Conservation (phyloP, 106 monocot species). For the Platanthera guangdongensis region DNA sequence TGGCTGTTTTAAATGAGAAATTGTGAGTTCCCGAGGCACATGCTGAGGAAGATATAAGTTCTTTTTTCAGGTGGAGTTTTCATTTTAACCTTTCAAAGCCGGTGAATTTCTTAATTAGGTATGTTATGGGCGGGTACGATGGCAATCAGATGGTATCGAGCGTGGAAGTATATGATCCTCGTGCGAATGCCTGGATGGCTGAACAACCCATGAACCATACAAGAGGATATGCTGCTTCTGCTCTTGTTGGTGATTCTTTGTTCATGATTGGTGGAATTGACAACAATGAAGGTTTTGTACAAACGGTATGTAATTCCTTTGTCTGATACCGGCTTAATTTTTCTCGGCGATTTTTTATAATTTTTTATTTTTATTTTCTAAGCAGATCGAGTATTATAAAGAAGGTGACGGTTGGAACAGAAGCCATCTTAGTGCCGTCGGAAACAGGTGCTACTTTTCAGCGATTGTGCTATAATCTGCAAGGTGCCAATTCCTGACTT, state of each 20-base stretch:
- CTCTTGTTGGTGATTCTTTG: constrained; percentile 31
- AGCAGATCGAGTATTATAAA: constrained; percentile 64
- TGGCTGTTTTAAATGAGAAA: constrained; percentile 49
- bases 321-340: not conserved
- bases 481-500: not conserved
- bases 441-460: constrained; percentile 51
- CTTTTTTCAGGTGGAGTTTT: not conserved
- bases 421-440: constrained; percentile 23
- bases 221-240: constrained; percentile 51
- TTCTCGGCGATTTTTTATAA: not conserved
- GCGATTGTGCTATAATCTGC: constrained; percentile 30
- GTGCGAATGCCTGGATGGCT: constrained; percentile 37
- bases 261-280: constrained; percentile 50
- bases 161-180: constrained; percentile 68
- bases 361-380: not conserved
- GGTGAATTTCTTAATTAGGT: constrained; percentile 24
- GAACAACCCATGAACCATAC: constrained; percentile 37
- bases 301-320: constrained; percentile 27
- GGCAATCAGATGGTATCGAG: constrained; percentile 41
- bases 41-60: not conserved
- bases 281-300: constrained; percentile 12
- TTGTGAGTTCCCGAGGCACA: constrained; percentile 31
- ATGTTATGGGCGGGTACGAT: constrained; percentile 60
- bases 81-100: not conserved
- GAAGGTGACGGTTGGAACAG: constrained; percentile 44